phyloP scores from a whole-genome alignment of 2,329 filamentous ascomycete genomes.

The Geosmithia flava region DNA sequence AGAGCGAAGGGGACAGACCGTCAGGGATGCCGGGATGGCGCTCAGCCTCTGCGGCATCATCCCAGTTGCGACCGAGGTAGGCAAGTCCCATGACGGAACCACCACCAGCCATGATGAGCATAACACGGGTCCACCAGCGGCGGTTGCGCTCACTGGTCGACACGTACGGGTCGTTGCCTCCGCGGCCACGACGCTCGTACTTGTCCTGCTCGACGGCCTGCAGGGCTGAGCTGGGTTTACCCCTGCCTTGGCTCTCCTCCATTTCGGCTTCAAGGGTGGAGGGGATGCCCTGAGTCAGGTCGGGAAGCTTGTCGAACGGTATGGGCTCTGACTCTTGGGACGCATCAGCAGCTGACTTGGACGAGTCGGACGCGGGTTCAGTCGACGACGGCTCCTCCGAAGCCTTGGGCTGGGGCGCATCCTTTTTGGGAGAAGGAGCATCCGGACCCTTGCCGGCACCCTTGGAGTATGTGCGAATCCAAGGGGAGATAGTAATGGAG shows the following conservation, averaged over 20 bases:
- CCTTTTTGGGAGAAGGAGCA: not conserved
- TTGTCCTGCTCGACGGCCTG: constrained; percentile 25
- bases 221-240: constrained; percentile 12
- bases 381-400: constrained; percentile 7
- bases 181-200: constrained; percentile 13
- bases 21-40: constrained; percentile 61
- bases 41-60: constrained; percentile 62
- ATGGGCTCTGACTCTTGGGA: constrained; percentile 23
- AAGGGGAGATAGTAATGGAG: constrained; percentile 10
- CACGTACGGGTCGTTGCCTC: constrained; percentile 63
- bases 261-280: constrained; percentile 78
- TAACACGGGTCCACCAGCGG: constrained; percentile 61
- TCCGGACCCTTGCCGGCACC: constrained; percentile 3
- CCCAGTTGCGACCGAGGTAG: constrained; percentile 84
- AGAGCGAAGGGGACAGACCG: constrained; percentile 62
- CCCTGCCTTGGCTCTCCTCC: constrained; percentile 24
- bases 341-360: constrained; percentile 1
- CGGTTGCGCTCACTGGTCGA: constrained; percentile 82
- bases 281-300: constrained; percentile 88
- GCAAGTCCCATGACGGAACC: constrained; percentile 45
- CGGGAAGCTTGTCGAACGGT: constrained; percentile 62
- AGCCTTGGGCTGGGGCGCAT: constrained; percentile 1
- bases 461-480: constrained; percentile 15
- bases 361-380: constrained; percentile 9
- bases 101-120: constrained; percentile 51